Percentiles rank a stretch among this genome's conserved stretches.
Conservation (phyloP, 1,284 basidiomycete genomes). For the Filobasidium uniguttulatum region DNA sequence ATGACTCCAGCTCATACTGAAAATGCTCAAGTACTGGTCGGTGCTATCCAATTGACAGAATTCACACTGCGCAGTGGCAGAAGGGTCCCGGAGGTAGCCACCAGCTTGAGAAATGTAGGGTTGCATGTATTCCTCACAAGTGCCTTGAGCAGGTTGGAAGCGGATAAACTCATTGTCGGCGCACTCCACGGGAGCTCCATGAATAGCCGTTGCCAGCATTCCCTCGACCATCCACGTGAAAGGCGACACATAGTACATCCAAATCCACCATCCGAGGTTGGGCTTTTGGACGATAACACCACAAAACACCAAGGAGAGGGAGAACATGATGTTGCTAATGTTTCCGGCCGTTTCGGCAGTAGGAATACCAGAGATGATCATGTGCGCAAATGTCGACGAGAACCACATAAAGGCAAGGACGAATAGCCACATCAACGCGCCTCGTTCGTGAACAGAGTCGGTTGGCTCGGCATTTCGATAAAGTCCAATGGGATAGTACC, state of each 20-base stretch:
- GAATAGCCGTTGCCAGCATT: slow-evolving; percentile 42
- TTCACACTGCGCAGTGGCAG: slow-evolving; percentile 28
- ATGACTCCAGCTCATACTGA: not conserved
- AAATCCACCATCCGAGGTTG: slow-evolving; percentile 31
- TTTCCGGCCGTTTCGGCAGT: slow-evolving; percentile 37
- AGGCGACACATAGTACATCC: slow-evolving; percentile 67
- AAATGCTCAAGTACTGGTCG: slow-evolving; percentile 25
- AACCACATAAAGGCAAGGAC: slow-evolving; percentile 35
- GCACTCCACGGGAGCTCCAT: slow-evolving; percentile 32
- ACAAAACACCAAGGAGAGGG: slow-evolving; percentile 35
- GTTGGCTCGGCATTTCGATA: slow-evolving; percentile 30
- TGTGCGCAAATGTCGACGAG: slow-evolving; percentile 33
- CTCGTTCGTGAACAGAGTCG: slow-evolving; percentile 26
- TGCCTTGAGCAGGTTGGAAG: slow-evolving; percentile 41
- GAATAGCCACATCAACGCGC: slow-evolving; percentile 31
- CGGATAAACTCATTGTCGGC: slow-evolving; percentile 31
- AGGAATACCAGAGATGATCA: slow-evolving; percentile 13
- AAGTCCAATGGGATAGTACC: slow-evolving; percentile 38
- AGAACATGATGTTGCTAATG: slow-evolving; percentile 37
- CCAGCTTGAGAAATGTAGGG: slow-evolving; percentile 27
- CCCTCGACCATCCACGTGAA: slow-evolving; percentile 57
- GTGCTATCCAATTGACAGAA: slow-evolving; percentile 41
- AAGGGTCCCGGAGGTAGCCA: slow-evolving; percentile 30
- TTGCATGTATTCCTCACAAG: slow-evolving; percentile 36
- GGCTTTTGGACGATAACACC: slow-evolving; percentile 32